Evolutionary conservation across 2,329 filamentous ascomycete species (phyloP), one percentile per base, ranked within the genome.

Genomic region (Alternaria brassicicola): DNA sequence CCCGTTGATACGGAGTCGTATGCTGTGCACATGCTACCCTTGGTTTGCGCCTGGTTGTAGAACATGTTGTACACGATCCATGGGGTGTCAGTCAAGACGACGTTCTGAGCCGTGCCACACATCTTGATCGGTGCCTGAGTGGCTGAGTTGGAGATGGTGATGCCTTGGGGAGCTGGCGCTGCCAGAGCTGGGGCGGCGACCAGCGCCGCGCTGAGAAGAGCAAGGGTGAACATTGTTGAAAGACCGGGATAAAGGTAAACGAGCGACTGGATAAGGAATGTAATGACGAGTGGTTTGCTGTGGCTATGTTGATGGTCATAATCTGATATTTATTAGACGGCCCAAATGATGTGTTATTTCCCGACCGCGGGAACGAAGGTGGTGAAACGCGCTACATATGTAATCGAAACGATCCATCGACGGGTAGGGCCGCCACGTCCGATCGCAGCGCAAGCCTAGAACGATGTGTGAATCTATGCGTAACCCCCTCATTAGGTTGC

Each of bases 41-140:
- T 69, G 36, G 79, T 79, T 46, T 71, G 61, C 28, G 73, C 67
- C 48, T 77, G 74, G 62, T 78, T 79, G 70, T 81, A 81, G 55
- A 79, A 78, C 78, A 81, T 81, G 62, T 78, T 80, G 65, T 74
- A 80, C 15, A 81, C 78, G 39, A 81, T 80, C 78, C 78, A 81
- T 8, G 78, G 78, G 0, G 78, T 79, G 48, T 73, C 72, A 10
- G 69, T 66, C 25, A 81, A 67, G 49, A 80, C 63, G 23, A 68
- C 45, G 36, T 63, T 66, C n/a, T 64, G 57, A 9, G 59, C 55
- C 6, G 50, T 56, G 3, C 62, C 63, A 13, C 65, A 68, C 9
- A 66, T 59, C 19, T 59, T 57, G 15, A 62, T 64, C 1, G 65
- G 56, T 25, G 56, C 45, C 49, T 67, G 65, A 25, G 52, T 60